These are phyloP conservation scores for Ceratobasidium theobromae DNA, from an alignment of 1,284 basidiomycete species.

Conservation along the genomic window DNA sequence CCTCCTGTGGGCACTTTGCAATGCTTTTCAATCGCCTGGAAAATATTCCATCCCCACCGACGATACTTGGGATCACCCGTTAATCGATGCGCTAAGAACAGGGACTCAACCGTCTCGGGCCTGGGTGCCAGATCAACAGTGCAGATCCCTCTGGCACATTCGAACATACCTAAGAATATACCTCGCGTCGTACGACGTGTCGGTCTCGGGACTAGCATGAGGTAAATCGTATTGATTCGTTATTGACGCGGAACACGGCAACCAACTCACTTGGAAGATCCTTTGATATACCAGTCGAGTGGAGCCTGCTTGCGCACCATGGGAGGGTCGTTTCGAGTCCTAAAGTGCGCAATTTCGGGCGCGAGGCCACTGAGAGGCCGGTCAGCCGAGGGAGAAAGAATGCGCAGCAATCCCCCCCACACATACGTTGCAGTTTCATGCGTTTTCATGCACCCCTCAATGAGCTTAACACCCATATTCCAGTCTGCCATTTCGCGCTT, in stretches of 20 bases:
- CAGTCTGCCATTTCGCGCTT: slow-evolving; percentile 70
- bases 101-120: slow-evolving; percentile 91
- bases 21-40: slow-evolving; percentile 83
- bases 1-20: slow-evolving; percentile 76
- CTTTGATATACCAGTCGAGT: slow-evolving; percentile 88
- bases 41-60: slow-evolving; percentile 85
- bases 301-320: slow-evolving; percentile 42
- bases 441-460: slow-evolving; percentile 85
- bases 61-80: slow-evolving; percentile 84
- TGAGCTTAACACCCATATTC: slow-evolving; percentile 76
- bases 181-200: slow-evolving; percentile 67
- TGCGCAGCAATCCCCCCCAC: slow-evolving; percentile 7
- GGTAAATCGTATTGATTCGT: background rate
- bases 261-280: slow-evolving; percentile 51
- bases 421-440: slow-evolving; percentile 82
- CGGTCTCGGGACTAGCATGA: background rate
- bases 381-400: background rate
- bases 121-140: slow-evolving; percentile 44
- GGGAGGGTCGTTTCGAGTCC: slow-evolving; percentile 54
- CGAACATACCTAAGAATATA: slow-evolving; percentile 74
- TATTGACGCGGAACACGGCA: background rate
- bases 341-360: slow-evolving; percentile 81
- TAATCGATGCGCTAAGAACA: slow-evolving; percentile 82
- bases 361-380: slow-evolving; percentile 61
- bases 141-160: background rate